Evolutionary conservation across 164 flowering plant species (phyloP).

Genomic region (Cinnamomum chago): DNA sequence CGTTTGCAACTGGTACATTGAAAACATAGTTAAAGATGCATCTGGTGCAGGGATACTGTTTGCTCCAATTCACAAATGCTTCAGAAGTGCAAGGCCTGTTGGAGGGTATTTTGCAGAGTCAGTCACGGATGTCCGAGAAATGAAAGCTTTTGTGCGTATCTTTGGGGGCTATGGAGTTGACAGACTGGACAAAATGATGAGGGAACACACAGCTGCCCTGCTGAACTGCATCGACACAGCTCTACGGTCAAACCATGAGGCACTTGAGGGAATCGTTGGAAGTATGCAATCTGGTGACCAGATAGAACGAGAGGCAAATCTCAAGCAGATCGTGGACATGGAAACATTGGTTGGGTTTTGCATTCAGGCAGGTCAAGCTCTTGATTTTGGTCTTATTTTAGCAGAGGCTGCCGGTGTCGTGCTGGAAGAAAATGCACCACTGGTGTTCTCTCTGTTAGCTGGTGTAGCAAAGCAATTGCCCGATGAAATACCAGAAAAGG

Average conservation of each 20-base stretch:
- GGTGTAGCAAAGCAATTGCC: conserved; percentile 75
- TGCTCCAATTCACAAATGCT: conserved; percentile 78
- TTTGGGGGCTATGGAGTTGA: conserved; percentile 98
- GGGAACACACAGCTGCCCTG: conserved; percentile 89
- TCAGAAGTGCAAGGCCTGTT: conserved; percentile 86
- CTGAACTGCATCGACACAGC: conserved; percentile 90
- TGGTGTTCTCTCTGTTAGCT: conserved; percentile 64
- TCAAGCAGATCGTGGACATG: conserved; percentile 77
- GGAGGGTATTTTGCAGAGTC: conserved; percentile 97
- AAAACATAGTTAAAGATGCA: conserved; percentile 86
- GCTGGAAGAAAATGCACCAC: conserved; percentile 84
- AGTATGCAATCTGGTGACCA: conserved; percentile 76
- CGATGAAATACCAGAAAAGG: conserved; percentile 74
- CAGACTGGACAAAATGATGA: conserved; percentile 77
- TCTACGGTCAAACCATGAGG: conserved; percentile 80
- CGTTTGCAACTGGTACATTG: conserved; percentile 94
- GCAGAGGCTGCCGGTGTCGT: conserved; percentile 84
- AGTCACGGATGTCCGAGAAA: conserved; percentile 70
- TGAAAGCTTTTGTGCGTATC: conserved; percentile 79
- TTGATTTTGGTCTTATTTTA: conserved; percentile 73
- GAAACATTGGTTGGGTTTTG: conserved; percentile 92
- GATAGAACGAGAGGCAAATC: conserved; percentile 64
- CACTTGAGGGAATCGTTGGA: conserved; percentile 72
- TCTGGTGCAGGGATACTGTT: conserved; percentile 85
- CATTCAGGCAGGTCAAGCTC: conserved; percentile 87